Evolutionary conservation across 495 filamentous ascomycete species (phyloP).

Genomic region (Cercophora newfieldiana): DNA sequence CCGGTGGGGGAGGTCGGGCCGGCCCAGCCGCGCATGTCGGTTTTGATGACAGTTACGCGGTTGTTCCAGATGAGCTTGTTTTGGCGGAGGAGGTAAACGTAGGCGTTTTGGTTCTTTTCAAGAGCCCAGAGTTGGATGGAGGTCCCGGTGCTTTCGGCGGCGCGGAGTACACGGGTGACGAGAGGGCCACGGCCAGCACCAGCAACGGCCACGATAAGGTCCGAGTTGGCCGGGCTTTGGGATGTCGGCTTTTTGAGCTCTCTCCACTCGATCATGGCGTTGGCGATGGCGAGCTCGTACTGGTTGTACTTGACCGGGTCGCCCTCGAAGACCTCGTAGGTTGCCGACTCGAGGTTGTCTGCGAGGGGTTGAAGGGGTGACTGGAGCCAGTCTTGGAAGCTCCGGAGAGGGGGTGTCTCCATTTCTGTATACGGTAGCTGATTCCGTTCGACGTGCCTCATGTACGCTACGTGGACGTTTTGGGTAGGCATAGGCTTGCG

Average conservation of each 20-base stretch:
- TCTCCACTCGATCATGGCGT: conserved; percentile 80
- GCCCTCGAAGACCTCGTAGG: conserved; percentile 98
- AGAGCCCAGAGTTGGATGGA: conserved; percentile 84
- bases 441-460: conserved; percentile 78
- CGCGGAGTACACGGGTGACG: conserved; percentile 79
- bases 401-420: conserved; percentile 42
- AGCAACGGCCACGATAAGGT: conserved; percentile 86
- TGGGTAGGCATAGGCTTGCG: conserved; percentile 30
- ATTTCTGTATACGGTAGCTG: conserved; percentile 63
- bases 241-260: conserved; percentile 67
- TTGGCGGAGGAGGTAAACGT: conserved; percentile 82
- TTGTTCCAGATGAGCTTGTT: conserved; percentile 77
- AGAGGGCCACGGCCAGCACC: conserved; percentile 91
- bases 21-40: conserved; percentile 96
- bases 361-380: conserved; percentile 91
- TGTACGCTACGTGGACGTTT: conserved; percentile 70
- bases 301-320: conserved; percentile 97
- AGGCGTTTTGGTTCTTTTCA: conserved; percentile 98
- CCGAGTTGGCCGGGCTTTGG: conserved; percentile 46
- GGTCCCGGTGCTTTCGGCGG: conserved; percentile 73
- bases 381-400: conserved; percentile 88
- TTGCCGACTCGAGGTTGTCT: conserved; percentile 94
- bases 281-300: conserved; percentile 82
- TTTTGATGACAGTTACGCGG: conserved; percentile 81
- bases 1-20: conserved; percentile 55